Base-by-base conservation (phyloP, 148 eudicot species). In the Selenicereus undatus region DNA sequence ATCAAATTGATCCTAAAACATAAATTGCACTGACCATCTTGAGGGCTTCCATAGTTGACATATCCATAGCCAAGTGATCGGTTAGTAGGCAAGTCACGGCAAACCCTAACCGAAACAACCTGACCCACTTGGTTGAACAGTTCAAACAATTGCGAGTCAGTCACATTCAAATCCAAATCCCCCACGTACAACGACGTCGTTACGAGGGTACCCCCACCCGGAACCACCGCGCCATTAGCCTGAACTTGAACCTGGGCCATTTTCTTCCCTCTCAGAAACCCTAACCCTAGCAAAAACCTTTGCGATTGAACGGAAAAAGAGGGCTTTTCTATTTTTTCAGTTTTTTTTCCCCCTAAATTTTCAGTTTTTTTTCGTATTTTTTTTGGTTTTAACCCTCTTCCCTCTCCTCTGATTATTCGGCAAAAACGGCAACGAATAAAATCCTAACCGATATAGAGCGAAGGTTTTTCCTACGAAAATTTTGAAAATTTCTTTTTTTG, bases 371-470 rank as follows among this genome's bases (percentile, higher is more conserved):
- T 78, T 79, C 51, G 60, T 65, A 52, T 84, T 87, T 86, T 83
- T 39, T 39, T 39, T 39, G 5, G 43, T 39, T 69, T 36, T 43
- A 70, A 35, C 43, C 82, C 82, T 79, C 92, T 86, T 88, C 94
- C 96, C 94, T 90, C 96, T 90, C 96, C 94, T 89, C 93, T 78
- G 78, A 73, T 93, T 91, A 85, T 91, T 93, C 54, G 48, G 64
- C 52, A 80, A 56, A 75, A 66, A 10, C 35, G 71, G 68, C 26
- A 76, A 79, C 26, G 27, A 66, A 66, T 27, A 74, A 29, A 62
- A 69, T 16, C 24, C 52, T 39, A 29, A 45, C 72, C 12, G 14
- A 58, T 26, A 73, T 50, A 71, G 58, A 29, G 20, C 76, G 35
- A 24, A 2, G 75, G 8, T 21, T 5, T n/a, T 11, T 39, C 43